Base-by-base conservation (phyloP, 108 stramenopile species). In the Nitzschia putrida region DNA sequence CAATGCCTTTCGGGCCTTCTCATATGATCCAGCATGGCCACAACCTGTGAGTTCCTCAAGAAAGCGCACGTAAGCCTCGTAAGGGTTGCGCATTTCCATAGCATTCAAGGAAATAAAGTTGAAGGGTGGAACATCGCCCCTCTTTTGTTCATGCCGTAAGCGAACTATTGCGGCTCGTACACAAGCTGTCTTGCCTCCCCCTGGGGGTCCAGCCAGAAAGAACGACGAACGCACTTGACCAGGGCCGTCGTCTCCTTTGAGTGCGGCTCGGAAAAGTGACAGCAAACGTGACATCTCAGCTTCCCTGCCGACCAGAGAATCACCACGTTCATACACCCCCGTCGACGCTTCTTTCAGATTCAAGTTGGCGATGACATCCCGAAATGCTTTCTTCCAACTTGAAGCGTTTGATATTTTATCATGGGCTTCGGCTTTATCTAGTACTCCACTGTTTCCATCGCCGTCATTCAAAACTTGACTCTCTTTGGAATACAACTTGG, bases 41-140 rank as follows among this genome's bases (percentile, higher is more conserved):
- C 58, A 43, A 8, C 84, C 86, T 45, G 74, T 81, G 1, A 96
- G 23, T 25, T 78, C 80, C 68, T 93, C 90, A 89, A 88, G 91
- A 47, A 96, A 79, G 38, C 74, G 78, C 16, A 85, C 76, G 64
- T 93, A 96, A 0, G 87, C 83, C 55, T 96, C 92, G 51, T 80
- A 88, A 7, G 95, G 91, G 67, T 88, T 73, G 16, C 86, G 65
- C 81, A 93, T 72, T 57, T 92, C 91, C 90, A 96, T 96, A 0
- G 88, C 95, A 72, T 96, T 96, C 57, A 96, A 66, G 0, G 83
- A 24, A 20, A 93, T 71, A 64, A 93, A 93, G 10, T 57, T 40
- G 56, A 95, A 95, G 26, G 74, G 73, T 24, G 91, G 88, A 20
- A 91, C 10, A 8, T 60, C 54, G 8, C 90, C 91, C 13, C 26